Percentiles rank a stretch among this genome's conserved stretches.
These are phyloP conservation scores for Lecanicillium sp. DNA, from an alignment of 2,329 filamentous ascomycete species.

Conservation along the genomic window DNA sequence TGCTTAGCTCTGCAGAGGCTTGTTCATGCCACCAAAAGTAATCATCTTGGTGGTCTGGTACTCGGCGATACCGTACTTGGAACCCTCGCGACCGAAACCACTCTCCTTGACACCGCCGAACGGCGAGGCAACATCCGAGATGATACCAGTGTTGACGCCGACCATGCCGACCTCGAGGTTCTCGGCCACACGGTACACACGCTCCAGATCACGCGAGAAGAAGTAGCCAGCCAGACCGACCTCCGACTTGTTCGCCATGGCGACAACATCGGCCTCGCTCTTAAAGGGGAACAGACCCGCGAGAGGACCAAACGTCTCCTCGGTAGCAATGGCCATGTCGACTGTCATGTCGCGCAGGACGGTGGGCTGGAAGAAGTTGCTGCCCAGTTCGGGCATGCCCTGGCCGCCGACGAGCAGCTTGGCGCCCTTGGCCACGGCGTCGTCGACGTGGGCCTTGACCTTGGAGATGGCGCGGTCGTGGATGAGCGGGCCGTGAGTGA, in stretches of 20 bases:
- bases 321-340: slow-evolving; percentile 75
- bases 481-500: slow-evolving; percentile 78
- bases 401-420: slow-evolving; percentile 71
- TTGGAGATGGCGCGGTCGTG: slow-evolving; percentile 77
- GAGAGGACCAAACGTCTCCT: slow-evolving; percentile 95
- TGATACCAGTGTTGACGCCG: slow-evolving; percentile 70
- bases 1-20: slow-evolving; percentile 44
- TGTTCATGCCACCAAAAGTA: slow-evolving; percentile 48
- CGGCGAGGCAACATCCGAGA: slow-evolving; percentile 51
- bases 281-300: slow-evolving; percentile 85
- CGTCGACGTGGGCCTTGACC: slow-evolving; percentile 71
- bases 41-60: slow-evolving; percentile 67
- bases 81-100: slow-evolving; percentile 74
- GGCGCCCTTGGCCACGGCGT: slow-evolving; percentile 72
- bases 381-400: slow-evolving; percentile 65
- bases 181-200: slow-evolving; percentile 58
- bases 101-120: slow-evolving; percentile 82
- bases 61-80: slow-evolving; percentile 70
- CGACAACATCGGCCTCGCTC: slow-evolving; percentile 81
- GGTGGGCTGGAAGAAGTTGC: slow-evolving; percentile 86
- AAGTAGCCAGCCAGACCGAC: slow-evolving; percentile 95
- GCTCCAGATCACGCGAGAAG: slow-evolving; percentile 61
- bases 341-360: slow-evolving; percentile 80
- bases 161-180: slow-evolving; percentile 81
- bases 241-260: slow-evolving; percentile 71